Percentiles rank a stretch among this genome's conserved stretches.
Conservation (phyloP, 1,139 yeast genomes). For the Kodamaea ohmeri region DNA sequence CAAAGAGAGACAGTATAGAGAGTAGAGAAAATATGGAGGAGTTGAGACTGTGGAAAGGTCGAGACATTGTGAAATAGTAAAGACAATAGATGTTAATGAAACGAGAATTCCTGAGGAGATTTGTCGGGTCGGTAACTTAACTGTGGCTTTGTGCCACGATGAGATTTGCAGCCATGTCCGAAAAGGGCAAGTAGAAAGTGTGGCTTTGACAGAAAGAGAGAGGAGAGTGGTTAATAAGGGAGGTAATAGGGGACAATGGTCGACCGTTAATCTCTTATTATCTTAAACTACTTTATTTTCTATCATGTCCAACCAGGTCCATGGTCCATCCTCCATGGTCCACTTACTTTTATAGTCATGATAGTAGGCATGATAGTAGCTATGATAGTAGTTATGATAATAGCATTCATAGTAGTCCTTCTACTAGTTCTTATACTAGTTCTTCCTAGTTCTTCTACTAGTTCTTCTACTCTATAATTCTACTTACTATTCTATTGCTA, state of each 20-base stretch:
- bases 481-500: background rate
- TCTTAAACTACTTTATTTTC: no score
- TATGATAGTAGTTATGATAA: background rate
- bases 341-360: background rate
- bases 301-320: no score
- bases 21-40: background rate
- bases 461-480: no score
- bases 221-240: background rate
- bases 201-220: background rate
- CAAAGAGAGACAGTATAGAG: background rate
- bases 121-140: no score
- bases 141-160: no score
- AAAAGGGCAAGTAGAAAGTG: background rate
- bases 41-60: background rate
- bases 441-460: no score
- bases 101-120: no score
- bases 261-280: no score
- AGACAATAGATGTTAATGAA: background rate
- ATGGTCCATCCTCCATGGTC: no score
- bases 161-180: background rate
- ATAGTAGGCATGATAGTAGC: background rate
- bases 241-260: no score
- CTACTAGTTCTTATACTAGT: background rate
- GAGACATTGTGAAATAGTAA: background rate
- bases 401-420: background rate